These are phyloP conservation scores for Paramarasmius palmivorus DNA, from an alignment of 1,284 basidiomycete species.

Conservation along the genomic window DNA sequence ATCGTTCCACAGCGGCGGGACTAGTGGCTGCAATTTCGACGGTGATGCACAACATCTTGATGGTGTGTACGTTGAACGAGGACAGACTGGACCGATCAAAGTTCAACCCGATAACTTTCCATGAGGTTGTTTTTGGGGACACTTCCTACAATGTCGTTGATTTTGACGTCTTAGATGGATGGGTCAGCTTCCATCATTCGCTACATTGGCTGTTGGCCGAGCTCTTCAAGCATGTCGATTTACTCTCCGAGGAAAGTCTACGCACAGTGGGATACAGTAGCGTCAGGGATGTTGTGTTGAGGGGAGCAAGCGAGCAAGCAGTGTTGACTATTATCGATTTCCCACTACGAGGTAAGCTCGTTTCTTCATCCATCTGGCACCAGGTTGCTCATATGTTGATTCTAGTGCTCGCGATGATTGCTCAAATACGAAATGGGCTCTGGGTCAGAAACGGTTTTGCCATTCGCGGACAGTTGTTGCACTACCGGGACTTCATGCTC, in stretches of 20 bases:
- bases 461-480: slow-evolving; percentile 93
- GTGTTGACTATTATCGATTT: slow-evolving; percentile 81
- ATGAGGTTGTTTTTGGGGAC: slow-evolving; percentile 66
- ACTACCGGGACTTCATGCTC: slow-evolving; percentile 95
- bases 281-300: slow-evolving; percentile 61
- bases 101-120: slow-evolving; percentile 61
- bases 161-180: slow-evolving; percentile 79
- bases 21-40: slow-evolving; percentile 70
- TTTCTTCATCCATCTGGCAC: slow-evolving; percentile 7
- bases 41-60: slow-evolving; percentile 74
- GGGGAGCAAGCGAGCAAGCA: slow-evolving; percentile 59
- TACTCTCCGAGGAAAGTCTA: slow-evolving; percentile 59
- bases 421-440: slow-evolving; percentile 92
- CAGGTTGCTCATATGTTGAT: neutral
- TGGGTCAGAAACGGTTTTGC: slow-evolving; percentile 99
- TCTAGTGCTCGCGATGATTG: slow-evolving; percentile 83
- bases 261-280: slow-evolving; percentile 50
- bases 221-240: slow-evolving; percentile 79
- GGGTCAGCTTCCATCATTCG: slow-evolving; percentile 94
- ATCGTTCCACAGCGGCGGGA: slow-evolving; percentile 50
- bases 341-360: slow-evolving; percentile 74
- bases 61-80: slow-evolving; percentile 66
- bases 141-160: slow-evolving; percentile 63
- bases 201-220: slow-evolving; percentile 93
- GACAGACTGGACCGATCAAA: slow-evolving; percentile 67